These are phyloP conservation scores for Nitzschia palea DNA, from an alignment of 108 stramenopile genomes.

Conservation along the genomic window DNA sequence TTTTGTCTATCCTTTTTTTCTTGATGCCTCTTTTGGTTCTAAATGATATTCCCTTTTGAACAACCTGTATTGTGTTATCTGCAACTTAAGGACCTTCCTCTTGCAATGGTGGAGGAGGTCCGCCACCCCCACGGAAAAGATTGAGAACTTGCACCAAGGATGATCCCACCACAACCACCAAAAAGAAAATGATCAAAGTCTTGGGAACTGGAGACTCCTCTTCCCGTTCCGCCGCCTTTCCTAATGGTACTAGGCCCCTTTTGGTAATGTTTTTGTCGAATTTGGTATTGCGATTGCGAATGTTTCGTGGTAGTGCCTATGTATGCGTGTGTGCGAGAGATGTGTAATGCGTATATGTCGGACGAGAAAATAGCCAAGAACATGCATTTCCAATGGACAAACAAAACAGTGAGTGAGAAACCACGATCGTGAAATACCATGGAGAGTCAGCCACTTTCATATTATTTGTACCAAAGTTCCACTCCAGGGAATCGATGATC, in stretches of 20 bases:
- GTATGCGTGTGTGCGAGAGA: background rate
- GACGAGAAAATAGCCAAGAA: too few species aligned
- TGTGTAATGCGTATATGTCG: too few species aligned
- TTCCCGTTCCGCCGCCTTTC: constrained; percentile 71
- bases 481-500: too few species aligned
- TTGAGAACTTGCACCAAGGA: constrained; percentile 77
- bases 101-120: constrained; percentile 21
- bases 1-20: too few species aligned
- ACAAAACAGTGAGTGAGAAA: too few species aligned
- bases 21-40: too few species aligned
- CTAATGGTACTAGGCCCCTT: constrained; percentile 73
- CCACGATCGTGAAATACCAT: too few species aligned
- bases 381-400: too few species aligned
- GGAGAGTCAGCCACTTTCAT: too few species aligned
- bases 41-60: too few species aligned
- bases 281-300: constrained; percentile 75
- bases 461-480: too few species aligned
- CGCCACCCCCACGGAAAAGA: constrained; percentile 44
- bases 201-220: constrained; percentile 52
- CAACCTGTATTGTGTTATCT: too few species aligned
- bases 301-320: constrained; percentile 77
- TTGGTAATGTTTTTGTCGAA: constrained; percentile 84
- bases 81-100: background rate
- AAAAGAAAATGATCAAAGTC: constrained; percentile 66
- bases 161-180: constrained; percentile 75